phyloP scores from a whole-genome alignment of 176 grass and related monocot species.

The Ampelocalamus luodianensis region DNA sequence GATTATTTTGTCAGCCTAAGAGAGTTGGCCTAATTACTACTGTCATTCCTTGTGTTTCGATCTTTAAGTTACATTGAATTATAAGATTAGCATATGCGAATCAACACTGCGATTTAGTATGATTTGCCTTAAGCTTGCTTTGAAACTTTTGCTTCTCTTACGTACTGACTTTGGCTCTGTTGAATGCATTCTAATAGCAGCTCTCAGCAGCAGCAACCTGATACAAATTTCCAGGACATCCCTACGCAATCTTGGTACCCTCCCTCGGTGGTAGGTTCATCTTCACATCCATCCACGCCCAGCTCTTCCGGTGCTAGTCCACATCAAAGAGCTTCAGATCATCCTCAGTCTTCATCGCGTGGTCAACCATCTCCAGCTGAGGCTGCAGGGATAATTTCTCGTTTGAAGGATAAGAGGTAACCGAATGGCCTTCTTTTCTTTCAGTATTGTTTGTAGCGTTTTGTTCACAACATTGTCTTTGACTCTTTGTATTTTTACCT shows the following conservation, averaged over 20 bases:
- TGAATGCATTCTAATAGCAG: slow-evolving; percentile 53
- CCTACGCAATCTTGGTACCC: slow-evolving; percentile 83
- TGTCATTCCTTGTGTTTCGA: too few relatives aligned
- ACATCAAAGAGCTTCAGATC: slow-evolving; percentile 69
- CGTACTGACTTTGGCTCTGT: slow-evolving; percentile 7
- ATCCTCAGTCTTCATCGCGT: slow-evolving; percentile 57
- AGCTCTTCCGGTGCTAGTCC: slow-evolving; percentile 52
- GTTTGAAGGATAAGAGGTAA: slow-evolving; percentile 87
- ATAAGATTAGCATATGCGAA: not conserved
- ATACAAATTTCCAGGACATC: slow-evolving; percentile 67
- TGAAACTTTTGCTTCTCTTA: not conserved
- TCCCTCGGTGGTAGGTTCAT: slow-evolving; percentile 59
- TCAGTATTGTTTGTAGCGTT: not conserved
- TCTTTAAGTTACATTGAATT: too few relatives aligned
- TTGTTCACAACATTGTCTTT: slow-evolving; percentile 4
- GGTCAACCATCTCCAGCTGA: slow-evolving; percentile 80
- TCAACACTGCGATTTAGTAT: not conserved
- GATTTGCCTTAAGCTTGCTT: slow-evolving; percentile 8
- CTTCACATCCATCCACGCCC: slow-evolving; percentile 68
- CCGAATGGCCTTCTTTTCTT: slow-evolving; percentile 12
- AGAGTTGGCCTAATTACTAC: not conserved
- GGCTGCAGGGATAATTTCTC: slow-evolving; percentile 78
- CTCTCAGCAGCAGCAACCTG: slow-evolving; percentile 63
- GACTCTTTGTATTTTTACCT: not conserved
- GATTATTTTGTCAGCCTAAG: not conserved